Percentiles rank a stretch among this genome's conserved stretches.
Evolutionary conservation across 2,329 filamentous ascomycete genomes (phyloP).

Genomic region (Colletotrichum agaves): DNA sequence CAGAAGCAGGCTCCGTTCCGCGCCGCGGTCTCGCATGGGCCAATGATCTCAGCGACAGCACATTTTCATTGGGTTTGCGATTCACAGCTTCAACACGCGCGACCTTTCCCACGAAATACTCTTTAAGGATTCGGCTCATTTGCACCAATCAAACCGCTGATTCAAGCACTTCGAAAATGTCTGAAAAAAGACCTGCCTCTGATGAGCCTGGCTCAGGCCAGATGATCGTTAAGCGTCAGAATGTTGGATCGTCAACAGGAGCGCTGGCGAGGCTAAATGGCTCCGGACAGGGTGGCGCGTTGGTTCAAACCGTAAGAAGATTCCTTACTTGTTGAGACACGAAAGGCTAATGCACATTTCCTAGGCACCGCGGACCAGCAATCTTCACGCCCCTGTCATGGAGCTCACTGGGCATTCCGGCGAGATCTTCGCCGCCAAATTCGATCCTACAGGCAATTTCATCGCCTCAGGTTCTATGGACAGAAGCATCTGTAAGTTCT

Average conservation of each 20-base stretch:
- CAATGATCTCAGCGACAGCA: neutral
- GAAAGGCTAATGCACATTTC: slow-evolving; percentile 35
- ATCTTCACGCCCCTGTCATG: slow-evolving; percentile 91
- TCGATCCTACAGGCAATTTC: slow-evolving; percentile 86
- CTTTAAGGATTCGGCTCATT: neutral
- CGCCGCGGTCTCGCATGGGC: slow-evolving; percentile 1
- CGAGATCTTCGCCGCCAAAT: slow-evolving; percentile 90
- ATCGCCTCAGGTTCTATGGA: slow-evolving; percentile 98
- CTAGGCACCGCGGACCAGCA: slow-evolving; percentile 82
- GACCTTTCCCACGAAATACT: neutral
- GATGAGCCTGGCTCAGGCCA: slow-evolving; percentile 83
- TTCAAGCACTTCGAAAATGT: slow-evolving; percentile 67
- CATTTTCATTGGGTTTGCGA: slow-evolving; percentile 2
- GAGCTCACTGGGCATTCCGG: slow-evolving; percentile 85
- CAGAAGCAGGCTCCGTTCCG: slow-evolving; percentile 35
- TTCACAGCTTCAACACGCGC: neutral
- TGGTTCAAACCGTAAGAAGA: slow-evolving; percentile 62
- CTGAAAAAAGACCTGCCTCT: slow-evolving; percentile 92
- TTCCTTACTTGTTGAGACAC: neutral
- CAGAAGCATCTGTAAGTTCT: slow-evolving; percentile 77
- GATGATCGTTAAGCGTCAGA: slow-evolving; percentile 90
- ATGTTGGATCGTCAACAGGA: slow-evolving; percentile 64
- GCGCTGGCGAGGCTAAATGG: slow-evolving; percentile 64
- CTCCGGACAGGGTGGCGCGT: slow-evolving; percentile 54
- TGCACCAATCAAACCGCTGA: neutral